Evolutionary conservation across 495 filamentous ascomycete species (phyloP).

Genomic region (Apodospora peruviana): DNA sequence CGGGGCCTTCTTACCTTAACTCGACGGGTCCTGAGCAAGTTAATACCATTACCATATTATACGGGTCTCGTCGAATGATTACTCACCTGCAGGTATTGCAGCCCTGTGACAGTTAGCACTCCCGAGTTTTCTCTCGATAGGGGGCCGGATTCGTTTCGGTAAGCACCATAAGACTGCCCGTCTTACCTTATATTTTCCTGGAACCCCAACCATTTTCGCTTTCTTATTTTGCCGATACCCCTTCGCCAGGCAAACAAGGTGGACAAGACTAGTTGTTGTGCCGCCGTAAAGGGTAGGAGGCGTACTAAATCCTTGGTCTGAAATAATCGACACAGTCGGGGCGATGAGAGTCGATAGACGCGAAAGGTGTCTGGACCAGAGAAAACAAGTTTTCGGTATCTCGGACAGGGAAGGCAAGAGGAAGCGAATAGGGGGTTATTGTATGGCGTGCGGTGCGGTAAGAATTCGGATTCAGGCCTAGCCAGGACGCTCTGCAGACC

Average conservation of each 20-base stretch:
- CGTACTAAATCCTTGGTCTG: too few relatives aligned
- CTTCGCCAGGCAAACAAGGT: not conserved
- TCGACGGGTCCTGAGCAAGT: conserved; percentile 13
- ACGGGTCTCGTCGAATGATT: not conserved
- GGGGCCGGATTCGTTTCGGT: not conserved
- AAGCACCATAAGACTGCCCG: too few relatives aligned
- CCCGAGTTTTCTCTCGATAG: not conserved
- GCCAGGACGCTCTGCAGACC: too few relatives aligned
- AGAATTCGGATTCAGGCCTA: too few relatives aligned
- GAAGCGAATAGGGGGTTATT: not conserved
- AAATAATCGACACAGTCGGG: not conserved
- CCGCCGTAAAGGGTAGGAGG: too few relatives aligned
- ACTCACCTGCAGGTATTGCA: conserved; percentile 32
- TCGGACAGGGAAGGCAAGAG: not conserved
- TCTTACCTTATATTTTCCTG: conserved; percentile 32
- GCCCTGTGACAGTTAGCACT: conserved; percentile 10
- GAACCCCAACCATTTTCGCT: conserved; percentile 34
- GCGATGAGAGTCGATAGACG: too few relatives aligned
- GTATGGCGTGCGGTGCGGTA: too few relatives aligned
- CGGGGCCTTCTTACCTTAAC: conserved; percentile 21
- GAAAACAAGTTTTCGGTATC: not conserved
- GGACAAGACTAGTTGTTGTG: not conserved
- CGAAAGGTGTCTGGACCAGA: too few relatives aligned
- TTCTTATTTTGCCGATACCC: not conserved
- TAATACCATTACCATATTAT: not conserved